Evolutionary conservation across 2,329 filamentous ascomycete genomes (phyloP), one percentile per base, ranked within the genome.

Genomic region (Epichloe gansuensis): DNA sequence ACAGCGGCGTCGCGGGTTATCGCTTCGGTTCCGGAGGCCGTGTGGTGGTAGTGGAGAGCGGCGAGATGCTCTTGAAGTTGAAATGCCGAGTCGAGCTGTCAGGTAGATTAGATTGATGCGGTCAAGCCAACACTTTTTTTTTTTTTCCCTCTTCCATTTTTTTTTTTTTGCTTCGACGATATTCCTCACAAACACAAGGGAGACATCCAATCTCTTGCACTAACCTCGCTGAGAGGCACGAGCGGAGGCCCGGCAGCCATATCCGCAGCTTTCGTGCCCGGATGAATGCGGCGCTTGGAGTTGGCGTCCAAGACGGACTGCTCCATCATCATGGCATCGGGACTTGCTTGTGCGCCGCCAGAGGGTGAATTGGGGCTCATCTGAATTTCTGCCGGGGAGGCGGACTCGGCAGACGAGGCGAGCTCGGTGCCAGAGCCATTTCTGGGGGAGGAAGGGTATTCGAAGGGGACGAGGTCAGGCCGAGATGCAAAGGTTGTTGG

Each of bases 61-160:
- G 94, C 91, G 52, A 98, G 84, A 65, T 98, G 91, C 71, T 98
- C 93, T 69, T 96, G 94, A 17, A 97, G 81, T 68, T 96, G 93
- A 67, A 97, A 98, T 45, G 93, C 88, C 23, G 91, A 97, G 66
- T 98, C 91, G 60, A 98, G 89, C 88, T 96, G 57, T 59, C 52
- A 61, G 59, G 3, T 12, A 4, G 9, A 11, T 31, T 31, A 31
- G 31, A 31, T 31, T 31, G 9, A 31, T 31, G 31, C 31, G 31
- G 31, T 11, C 3, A 31, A 11, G 0, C 31, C 31, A 11, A 31
- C 3, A 11, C 28, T 6, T 9, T 31, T 31, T 8, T 11, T 31
- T 31, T 9, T 6, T 47, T 54, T 55, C 21, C 15, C 7, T 11
- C 34, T 21, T 12, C 11, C 4, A 12, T 13, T n/a, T 4, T 6